Base-by-base conservation (phyloP, 169 alveolate species). In the Eimeria maxima region DNA sequence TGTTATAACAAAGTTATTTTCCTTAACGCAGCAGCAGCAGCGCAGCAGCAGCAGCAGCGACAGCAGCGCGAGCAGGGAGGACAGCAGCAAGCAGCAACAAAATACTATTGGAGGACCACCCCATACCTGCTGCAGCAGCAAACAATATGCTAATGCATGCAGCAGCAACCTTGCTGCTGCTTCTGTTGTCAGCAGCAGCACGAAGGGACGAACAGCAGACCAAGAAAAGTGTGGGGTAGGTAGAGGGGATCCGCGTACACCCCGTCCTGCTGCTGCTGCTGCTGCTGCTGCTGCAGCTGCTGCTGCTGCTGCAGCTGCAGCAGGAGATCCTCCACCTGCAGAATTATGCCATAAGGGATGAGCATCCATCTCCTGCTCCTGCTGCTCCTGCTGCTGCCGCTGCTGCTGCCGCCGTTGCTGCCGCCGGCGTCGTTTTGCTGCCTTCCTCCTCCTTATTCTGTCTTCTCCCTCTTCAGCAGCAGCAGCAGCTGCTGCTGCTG, bases 101-200 rank as follows among this genome's bases (percentile, higher is more conserved):
- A 71, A 71, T 1, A 71, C 83, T 18, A 38, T 45, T 3, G 83
- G 83, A 22, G 47, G 83, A 20, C 83, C 83, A 8, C 83, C 83
- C 83, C 83, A 27, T 16, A 71, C 44, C 16, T 38, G 16, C 83
- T 18, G 83, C 83, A n/a, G 83, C 83, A 71, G 83, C 83, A 71
- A 38, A 27, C 18, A 71, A 13, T n/a, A 71, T 8, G 83, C 42
- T 11, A 71, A 24, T 24, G 11, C 6, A 38, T 71, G 83, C 83
- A 71, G 83, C 83, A 71, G 83, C 88, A 38, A 47, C 29, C 88
- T 78, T n/a, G 63, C 60, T 78, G 88, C 88, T 44, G 63, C 88
- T 78, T 78, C 60, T 7, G 50, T n/a, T 8, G 88, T 44, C 3
- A 44, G 63, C 88, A 78, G 63, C 88, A 78, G 13, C 16, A 44